Evolutionary conservation across 352 stramenopile species (phyloP), one percentile per base, ranked within the genome.

Genomic region (Phytophthora cryptogea): DNA sequence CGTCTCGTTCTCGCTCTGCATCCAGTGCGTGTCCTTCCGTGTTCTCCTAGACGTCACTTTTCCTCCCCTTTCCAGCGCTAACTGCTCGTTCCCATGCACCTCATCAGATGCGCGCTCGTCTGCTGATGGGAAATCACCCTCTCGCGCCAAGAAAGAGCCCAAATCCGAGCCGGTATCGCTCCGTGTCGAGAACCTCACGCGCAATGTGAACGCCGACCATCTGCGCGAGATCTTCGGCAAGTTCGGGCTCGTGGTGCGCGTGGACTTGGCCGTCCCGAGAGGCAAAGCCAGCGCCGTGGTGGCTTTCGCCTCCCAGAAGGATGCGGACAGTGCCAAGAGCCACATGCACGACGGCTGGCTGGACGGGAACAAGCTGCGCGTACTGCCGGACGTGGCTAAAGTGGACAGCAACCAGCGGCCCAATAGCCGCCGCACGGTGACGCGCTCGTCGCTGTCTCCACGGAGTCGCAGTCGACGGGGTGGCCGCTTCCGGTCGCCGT

Each of bases 311-410:
- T 76, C 66, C 1, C 59, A 68, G 13, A 52, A 66, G 0, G 81
- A 95, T 27, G 85, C 84, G 0, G 67, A 82, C 13, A 80, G 41
- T 1, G 86, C 86, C 9, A 76, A 81, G 45, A 55, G 80, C 26
- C 83, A 94, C 71, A 89, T 95, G 81, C 70, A 95, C 59, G 81
- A 95, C 51, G 86, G 86, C 14, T 92, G 85, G 83, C 67, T 95
- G 43, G 86, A 95, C 56, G 86, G 85, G 26, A 87, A 77, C 55
- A 89, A 88, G 52, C 56, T 95, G 40, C 76, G 75, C 54, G 86
- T 95, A 42, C 56, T 76, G 11, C 57, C 61, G 16, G 61, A 63
- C 3, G 53, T 30, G 0, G 20, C 63, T 8, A 70, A 63, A 11
- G 30, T 31, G 0, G 59, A 67, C 1, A 59, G 51, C 6, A 44